Base-by-base conservation (phyloP, 1,139 yeast species). In the Lodderomyces orthopsilosis region DNA sequence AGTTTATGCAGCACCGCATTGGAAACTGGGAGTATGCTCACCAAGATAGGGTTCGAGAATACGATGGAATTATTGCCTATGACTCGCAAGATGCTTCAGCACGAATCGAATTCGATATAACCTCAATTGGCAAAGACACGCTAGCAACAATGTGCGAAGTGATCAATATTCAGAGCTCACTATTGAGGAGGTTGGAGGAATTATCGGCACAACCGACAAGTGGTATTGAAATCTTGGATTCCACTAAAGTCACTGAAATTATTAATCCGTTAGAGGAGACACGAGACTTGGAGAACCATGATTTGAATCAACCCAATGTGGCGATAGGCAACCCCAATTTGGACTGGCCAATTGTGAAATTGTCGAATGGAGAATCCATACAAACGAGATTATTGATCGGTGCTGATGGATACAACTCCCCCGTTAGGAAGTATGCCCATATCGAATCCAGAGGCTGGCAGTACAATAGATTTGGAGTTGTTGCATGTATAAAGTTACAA, bases 371-470 rank as follows among this genome's bases (percentile, higher is more conserved):
- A 1, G 75, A 77, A 13, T 53, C 59, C 13, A 68, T 85, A 40
- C 79, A 79, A 54, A 77, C 97, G 0, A 71, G 97, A 47, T 70
- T 93, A 19, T 70, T 93, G 30, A 81, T 91, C 12, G 99, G 99
- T 8, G 96, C 97, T 17, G 98, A 93, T 61, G 99, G 99, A 0
- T 89, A 83, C 60, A 89, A 91, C 62, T 90, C 98, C 0, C 97
- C 97, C 0, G 98, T 87, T 3, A 76, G 98, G 38, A 74, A 78
- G 50, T 91, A 78, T 58, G 85, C 97, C 0, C 81, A 79, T 2
- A 89, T 94, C 45, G 83, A 83, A 57, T 81, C 95, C 6, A 75
- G 96, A 40, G 98, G 98, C 6, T 94, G 98, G 98, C 79, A 77
- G 45, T 93, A 93, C 62, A 74, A 85, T 53, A 77, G 90, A 40